phyloP scores from a whole-genome alignment of 2,329 filamentous ascomycete genomes.

The Monosporascus sp. region DNA sequence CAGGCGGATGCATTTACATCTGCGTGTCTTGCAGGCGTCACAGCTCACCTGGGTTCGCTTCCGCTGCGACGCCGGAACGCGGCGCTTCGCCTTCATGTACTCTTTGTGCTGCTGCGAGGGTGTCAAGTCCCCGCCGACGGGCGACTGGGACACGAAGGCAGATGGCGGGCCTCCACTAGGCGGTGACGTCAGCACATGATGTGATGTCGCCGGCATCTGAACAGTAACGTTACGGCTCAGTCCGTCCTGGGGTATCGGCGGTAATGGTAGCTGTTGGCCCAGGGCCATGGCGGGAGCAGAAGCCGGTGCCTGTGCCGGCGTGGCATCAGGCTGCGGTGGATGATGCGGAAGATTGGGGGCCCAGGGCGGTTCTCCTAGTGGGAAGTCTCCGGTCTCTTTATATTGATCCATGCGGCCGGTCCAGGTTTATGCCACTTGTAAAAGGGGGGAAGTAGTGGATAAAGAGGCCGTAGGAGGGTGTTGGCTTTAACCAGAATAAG shows the following conservation, averaged over 20 bases:
- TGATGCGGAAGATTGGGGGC: conserved; percentile 11
- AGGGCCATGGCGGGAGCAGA: neutral
- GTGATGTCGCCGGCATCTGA: neutral
- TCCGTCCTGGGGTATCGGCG: conserved; percentile 1
- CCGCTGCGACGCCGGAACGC: conserved; percentile 29
- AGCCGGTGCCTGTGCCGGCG: neutral
- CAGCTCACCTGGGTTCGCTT: conserved; percentile 29
- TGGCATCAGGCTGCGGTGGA: conserved; percentile 3
- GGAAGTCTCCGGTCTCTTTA: neutral
- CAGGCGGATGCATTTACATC: conserved; percentile 29
- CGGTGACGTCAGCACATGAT: neutral
- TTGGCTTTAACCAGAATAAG: too few relatives aligned
- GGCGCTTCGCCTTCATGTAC: conserved; percentile 20
- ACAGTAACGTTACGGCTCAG: neutral
- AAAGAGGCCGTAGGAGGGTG: too few relatives aligned
- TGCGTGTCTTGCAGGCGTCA: conserved; percentile 30
- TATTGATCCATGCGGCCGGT: conserved; percentile 8
- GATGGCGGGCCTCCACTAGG: conserved; percentile 6
- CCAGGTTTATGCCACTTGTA: too few relatives aligned
- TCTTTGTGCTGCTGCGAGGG: conserved; percentile 13
- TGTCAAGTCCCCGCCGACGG: neutral
- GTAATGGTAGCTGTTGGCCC: neutral
- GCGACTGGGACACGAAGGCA: conserved; percentile 10
- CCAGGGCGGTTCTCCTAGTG: conserved; percentile 4
- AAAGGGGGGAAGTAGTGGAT: too few relatives aligned